Conservation (phyloP, 2,329 filamentous ascomycete species). For the Parastagonospora avenae region DNA sequence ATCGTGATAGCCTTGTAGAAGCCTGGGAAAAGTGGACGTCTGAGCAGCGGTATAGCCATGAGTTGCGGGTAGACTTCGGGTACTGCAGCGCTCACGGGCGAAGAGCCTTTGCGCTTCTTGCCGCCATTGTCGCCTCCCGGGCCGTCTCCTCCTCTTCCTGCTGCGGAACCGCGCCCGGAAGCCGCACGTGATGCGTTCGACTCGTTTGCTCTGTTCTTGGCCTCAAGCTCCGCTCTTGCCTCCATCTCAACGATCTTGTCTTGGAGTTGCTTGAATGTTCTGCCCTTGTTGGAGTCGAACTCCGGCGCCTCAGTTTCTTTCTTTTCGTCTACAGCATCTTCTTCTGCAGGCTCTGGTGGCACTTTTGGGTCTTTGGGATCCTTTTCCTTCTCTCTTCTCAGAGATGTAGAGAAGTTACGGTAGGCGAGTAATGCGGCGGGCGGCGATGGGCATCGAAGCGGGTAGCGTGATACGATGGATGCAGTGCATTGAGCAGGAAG, state of each 20-base stretch:
- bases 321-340: slow-evolving; percentile 46
- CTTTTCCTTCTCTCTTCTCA: slow-evolving; percentile 62
- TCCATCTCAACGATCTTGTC: slow-evolving; percentile 42
- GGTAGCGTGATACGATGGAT: slow-evolving; percentile 27
- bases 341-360: slow-evolving; percentile 52
- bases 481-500: slow-evolving; percentile 40
- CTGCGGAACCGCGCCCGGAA: slow-evolving; percentile 65
- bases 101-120: slow-evolving; percentile 73
- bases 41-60: slow-evolving; percentile 94
- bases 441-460: slow-evolving; percentile 31
- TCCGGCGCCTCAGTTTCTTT: slow-evolving; percentile 50
- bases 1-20: slow-evolving; percentile 99
- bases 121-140: slow-evolving; percentile 63
- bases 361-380: slow-evolving; percentile 55
- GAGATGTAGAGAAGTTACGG: slow-evolving; percentile 48
- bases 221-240: slow-evolving; percentile 41
- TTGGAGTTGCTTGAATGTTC: neutral
- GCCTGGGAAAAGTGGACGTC: slow-evolving; percentile 90
- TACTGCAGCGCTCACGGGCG: slow-evolving; percentile 83
- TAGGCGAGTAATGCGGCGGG: slow-evolving; percentile 40
- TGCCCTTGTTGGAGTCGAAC: neutral
- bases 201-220: slow-evolving; percentile 57
- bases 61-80: slow-evolving; percentile 97
- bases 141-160: slow-evolving; percentile 53
- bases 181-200: slow-evolving; percentile 57